Evolutionary conservation across 2,329 filamentous ascomycete species (phyloP).

Genomic region (Penicillium sp.): DNA sequence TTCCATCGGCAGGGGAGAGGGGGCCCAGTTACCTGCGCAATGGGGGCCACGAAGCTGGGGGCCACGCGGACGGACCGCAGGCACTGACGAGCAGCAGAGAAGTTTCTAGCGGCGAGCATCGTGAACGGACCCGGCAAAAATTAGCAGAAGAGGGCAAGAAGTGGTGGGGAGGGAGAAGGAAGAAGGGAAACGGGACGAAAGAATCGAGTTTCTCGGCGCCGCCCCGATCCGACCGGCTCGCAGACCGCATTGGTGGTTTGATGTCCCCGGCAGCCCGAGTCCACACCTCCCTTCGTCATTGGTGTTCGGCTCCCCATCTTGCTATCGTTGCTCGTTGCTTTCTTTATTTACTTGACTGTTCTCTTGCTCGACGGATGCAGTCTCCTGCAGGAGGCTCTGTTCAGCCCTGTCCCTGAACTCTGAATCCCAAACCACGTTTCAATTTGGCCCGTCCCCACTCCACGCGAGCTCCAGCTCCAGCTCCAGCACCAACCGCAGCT

Average conservation of each 20-base stretch:
- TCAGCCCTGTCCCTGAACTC: background rate
- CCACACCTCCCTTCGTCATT: conserved; percentile 14
- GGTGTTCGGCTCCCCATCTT: background rate
- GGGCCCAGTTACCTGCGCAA: conserved; percentile 55
- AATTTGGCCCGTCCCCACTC: conserved; percentile 12
- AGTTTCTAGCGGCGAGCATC: conserved; percentile 81
- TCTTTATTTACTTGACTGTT: background rate
- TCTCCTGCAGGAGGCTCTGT: conserved; percentile 5
- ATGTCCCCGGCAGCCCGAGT: conserved; percentile 21
- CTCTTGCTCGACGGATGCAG: background rate
- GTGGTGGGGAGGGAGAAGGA: conserved; percentile 22
- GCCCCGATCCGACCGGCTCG: conserved; percentile 22
- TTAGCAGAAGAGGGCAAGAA: conserved; percentile 10
- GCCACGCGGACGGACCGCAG: conserved; percentile 61
- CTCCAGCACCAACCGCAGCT: background rate
- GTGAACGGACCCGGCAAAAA: conserved; percentile 42
- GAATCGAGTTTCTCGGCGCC: conserved; percentile 27
- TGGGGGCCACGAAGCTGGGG: conserved; percentile 48
- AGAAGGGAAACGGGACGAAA: conserved; percentile 18
- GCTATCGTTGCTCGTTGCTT: background rate
- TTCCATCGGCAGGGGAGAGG: conserved; percentile 10
- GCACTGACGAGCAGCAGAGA: conserved; percentile 75
- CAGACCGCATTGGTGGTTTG: conserved; percentile 27
- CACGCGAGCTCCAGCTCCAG: background rate
- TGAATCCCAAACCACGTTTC: conserved; percentile 1